These are phyloP conservation scores for Microsporum canis DNA, from an alignment of 2,329 filamentous ascomycete genomes.

Conservation along the genomic window DNA sequence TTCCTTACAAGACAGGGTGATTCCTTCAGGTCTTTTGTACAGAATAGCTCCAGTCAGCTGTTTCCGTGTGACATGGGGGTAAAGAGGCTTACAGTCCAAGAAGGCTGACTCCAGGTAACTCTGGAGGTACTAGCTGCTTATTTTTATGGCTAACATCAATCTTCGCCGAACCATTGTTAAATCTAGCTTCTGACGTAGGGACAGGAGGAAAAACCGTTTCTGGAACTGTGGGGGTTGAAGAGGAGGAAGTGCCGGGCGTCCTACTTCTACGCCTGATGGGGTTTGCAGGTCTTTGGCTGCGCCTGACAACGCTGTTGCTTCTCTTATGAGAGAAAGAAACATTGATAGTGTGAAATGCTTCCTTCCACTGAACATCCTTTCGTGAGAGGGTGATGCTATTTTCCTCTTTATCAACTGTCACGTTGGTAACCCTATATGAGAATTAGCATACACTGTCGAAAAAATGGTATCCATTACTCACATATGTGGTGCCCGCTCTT, in stretches of 20 bases:
- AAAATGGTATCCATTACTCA: conserved; percentile 4
- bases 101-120: not conserved
- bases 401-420: conserved; percentile 5
- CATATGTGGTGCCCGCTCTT: conserved; percentile 15
- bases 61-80: not conserved
- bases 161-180: not conserved
- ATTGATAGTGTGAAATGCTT: conserved; percentile 12
- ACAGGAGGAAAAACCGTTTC: not conserved
- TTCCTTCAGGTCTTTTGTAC: conserved; percentile 12
- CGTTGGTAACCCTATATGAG: not conserved
- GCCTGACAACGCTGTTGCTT: not conserved
- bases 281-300: not conserved
- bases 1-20: conserved; percentile 16
- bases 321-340: conserved; percentile 12
- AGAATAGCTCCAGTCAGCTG: not conserved
- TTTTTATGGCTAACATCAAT: not conserved
- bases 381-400: conserved; percentile 10
- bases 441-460: not conserved
- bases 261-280: not conserved
- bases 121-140: not conserved
- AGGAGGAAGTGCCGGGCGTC: not conserved
- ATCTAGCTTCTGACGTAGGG: not conserved
- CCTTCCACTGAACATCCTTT: conserved; percentile 11
- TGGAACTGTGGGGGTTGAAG: not conserved
- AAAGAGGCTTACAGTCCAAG: not conserved